Percentiles rank a stretch among this genome's conserved stretches.
Conservation (phyloP, 148 eudicot species). For the Camellia lanceoleosa region DNA sequence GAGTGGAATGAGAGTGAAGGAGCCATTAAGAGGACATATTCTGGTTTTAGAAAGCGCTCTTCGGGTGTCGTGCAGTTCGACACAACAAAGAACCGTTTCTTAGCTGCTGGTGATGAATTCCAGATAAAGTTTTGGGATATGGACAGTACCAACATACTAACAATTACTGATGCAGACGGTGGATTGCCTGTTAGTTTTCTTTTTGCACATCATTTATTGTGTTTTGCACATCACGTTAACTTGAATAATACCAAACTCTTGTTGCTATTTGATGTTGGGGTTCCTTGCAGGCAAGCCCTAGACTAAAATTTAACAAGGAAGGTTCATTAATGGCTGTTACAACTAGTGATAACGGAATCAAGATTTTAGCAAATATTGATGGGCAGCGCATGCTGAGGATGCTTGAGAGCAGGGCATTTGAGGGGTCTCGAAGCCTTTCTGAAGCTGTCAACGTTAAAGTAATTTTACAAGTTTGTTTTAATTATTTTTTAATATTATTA, state of each 20-base stretch:
- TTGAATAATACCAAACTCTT: conserved; percentile 6
- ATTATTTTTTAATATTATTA: background rate
- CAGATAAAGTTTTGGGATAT: conserved; percentile 74
- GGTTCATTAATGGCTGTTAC: conserved; percentile 62
- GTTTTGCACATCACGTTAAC: background rate
- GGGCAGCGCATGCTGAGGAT: conserved; percentile 57
- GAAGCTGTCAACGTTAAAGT: conserved; percentile 49
- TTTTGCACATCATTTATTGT: background rate
- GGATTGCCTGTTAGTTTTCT: conserved; percentile 54
- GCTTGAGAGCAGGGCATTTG: conserved; percentile 50
- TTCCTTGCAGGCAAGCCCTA: conserved; percentile 55
- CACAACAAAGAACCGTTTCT: conserved; percentile 61
- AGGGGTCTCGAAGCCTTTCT: conserved; percentile 44
- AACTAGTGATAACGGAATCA: conserved; percentile 55
- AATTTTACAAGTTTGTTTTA: conserved; percentile 3
- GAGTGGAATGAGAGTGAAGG: conserved; percentile 78
- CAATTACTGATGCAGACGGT: conserved; percentile 50
- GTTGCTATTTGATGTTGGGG: background rate
- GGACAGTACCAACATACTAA: conserved; percentile 50
- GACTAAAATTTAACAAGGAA: conserved; percentile 60
- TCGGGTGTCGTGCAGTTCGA: conserved; percentile 68
- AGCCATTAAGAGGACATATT: conserved; percentile 51
- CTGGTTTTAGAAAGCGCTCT: conserved; percentile 63
- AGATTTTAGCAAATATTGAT: conserved; percentile 53
- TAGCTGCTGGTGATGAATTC: conserved; percentile 76